Conservation (phyloP, 345 rosid genomes). For the Diplotaxis tenuifolia region DNA sequence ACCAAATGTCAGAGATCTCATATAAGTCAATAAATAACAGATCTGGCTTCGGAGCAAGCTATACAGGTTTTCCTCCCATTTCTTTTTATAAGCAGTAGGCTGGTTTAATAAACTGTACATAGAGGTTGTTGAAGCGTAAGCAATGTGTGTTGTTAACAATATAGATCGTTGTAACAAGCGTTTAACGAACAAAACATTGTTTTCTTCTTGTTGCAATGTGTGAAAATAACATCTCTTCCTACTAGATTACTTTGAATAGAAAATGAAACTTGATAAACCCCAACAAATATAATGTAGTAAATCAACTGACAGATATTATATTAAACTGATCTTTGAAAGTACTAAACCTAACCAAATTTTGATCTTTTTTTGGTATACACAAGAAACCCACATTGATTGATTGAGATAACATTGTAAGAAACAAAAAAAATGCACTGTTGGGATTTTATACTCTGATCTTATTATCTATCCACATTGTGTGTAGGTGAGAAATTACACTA, state of each 20-base stretch:
- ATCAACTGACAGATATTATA: neutral
- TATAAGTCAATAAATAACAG: conserved; percentile 31
- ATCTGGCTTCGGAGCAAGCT: conserved; percentile 38
- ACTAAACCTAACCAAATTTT: neutral
- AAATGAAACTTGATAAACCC: conserved; percentile 11
- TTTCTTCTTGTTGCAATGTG: conserved; percentile 15
- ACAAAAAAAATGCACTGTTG: neutral
- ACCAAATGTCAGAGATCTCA: conserved; percentile 32
- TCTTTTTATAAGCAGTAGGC: conserved; percentile 25
- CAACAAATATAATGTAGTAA: neutral
- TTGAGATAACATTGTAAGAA: conserved; percentile 5
- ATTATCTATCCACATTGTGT: conserved; percentile 7
- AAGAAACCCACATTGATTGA: neutral
- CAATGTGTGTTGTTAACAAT: conserved; percentile 34
- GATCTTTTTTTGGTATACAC: neutral
- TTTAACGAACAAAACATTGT: conserved; percentile 18
- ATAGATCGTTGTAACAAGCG: conserved; percentile 33
- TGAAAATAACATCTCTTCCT: conserved; percentile 4
- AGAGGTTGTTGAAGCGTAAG: conserved; percentile 34
- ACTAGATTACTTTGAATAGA: neutral
- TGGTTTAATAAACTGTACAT: conserved; percentile 33
- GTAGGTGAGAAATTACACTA: conserved; percentile 34
- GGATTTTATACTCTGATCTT: neutral
- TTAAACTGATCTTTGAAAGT: neutral
- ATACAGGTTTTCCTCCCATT: conserved; percentile 30